phyloP scores from a whole-genome alignment of 192 early-diverging fungal genomes.

The Phycomyces nitens region DNA sequence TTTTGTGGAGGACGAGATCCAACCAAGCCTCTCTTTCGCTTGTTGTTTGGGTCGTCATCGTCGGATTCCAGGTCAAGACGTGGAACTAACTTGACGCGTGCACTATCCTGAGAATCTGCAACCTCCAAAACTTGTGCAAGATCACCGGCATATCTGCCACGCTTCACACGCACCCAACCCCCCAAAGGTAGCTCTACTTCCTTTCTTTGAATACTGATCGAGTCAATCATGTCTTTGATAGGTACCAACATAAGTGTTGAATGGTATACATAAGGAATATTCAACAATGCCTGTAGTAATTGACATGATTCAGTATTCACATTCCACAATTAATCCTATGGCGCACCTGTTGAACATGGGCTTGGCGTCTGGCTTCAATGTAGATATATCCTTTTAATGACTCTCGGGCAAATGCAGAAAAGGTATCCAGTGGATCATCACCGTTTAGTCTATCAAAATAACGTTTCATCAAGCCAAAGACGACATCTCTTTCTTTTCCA shows the following conservation, averaged over 20 bases:
- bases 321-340: neutral
- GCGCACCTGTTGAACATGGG: conserved; percentile 67
- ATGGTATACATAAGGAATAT: conserved; percentile 72
- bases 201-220: conserved; percentile 71
- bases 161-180: conserved; percentile 85
- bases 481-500: conserved; percentile 87
- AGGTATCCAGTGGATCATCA: conserved; percentile 64
- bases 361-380: conserved; percentile 78
- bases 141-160: conserved; percentile 92
- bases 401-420: conserved; percentile 81
- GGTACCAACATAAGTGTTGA: conserved; percentile 77
- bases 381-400: conserved; percentile 88
- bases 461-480: conserved; percentile 73
- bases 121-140: conserved; percentile 74
- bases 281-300: conserved; percentile 21
- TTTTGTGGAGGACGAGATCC: conserved; percentile 64
- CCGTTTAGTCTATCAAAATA: conserved; percentile 65
- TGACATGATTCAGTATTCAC: too few relatives aligned
- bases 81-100: conserved; percentile 70
- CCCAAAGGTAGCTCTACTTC: conserved; percentile 59
- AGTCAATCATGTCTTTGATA: conserved; percentile 88
- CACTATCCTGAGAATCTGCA: conserved; percentile 61
- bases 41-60: conserved; percentile 42
- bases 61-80: conserved; percentile 60
- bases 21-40: conserved; percentile 55